Conservation (phyloP, 2,329 filamentous ascomycete species). For the Pezicula neosporulosa region DNA sequence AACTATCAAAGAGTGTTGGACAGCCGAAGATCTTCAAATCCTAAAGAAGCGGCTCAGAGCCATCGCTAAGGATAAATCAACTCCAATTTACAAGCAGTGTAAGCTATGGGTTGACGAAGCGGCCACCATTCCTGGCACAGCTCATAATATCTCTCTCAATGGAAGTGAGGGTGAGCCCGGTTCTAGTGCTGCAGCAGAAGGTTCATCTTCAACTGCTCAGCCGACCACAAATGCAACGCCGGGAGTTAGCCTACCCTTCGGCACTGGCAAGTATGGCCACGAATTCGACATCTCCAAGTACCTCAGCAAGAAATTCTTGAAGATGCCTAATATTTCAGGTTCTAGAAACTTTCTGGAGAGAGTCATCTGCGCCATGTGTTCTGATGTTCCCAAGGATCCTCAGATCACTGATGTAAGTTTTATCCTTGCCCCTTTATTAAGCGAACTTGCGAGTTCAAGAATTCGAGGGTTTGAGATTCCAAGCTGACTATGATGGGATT, state of each 20-base stretch:
- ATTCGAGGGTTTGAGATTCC: not conserved
- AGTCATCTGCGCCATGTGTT: slow-evolving; percentile 40
- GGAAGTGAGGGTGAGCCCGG: too few species aligned
- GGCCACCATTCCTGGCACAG: too few species aligned
- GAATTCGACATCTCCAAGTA: slow-evolving; percentile 23
- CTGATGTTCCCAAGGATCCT: slow-evolving; percentile 32
- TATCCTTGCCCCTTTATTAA: too few species aligned
- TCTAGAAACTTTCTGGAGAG: slow-evolving; percentile 27
- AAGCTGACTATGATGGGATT: too few species aligned
- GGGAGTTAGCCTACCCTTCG: slow-evolving; percentile 18
- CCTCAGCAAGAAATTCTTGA: not conserved
- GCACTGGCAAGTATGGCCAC: slow-evolving; percentile 23
- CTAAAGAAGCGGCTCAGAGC: slow-evolving; percentile 8
- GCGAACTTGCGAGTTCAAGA: too few species aligned
- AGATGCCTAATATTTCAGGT: slow-evolving; percentile 25
- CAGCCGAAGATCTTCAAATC: slow-evolving; percentile 19
- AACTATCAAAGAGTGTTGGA: slow-evolving; percentile 26
- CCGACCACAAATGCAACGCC: not conserved
- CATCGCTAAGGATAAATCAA: not conserved
- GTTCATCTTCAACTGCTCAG: not conserved
- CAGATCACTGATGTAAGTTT: slow-evolving; percentile 35
- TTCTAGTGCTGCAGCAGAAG: too few species aligned
- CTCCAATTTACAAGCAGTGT: slow-evolving; percentile 26
- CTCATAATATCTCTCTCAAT: too few species aligned
- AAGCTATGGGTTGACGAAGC: slow-evolving; percentile 16